These are phyloP conservation scores for Syzygium malaccense DNA, from an alignment of 441 rosid genomes.

Conservation along the genomic window DNA sequence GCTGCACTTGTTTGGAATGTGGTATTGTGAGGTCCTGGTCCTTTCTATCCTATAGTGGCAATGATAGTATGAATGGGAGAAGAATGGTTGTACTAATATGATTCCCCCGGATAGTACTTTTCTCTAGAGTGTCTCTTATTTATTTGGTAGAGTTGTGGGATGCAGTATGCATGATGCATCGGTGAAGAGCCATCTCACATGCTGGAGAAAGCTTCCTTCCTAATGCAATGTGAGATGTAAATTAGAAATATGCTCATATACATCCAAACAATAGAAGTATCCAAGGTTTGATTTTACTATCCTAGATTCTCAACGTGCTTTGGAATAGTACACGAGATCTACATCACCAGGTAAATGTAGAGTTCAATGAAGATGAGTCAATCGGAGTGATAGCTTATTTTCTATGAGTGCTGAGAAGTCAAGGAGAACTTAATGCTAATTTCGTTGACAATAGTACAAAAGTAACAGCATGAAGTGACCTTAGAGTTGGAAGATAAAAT, in stretches of 20 bases:
- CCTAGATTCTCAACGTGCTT: background rate
- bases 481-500: background rate
- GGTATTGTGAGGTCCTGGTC: background rate
- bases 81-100: background rate
- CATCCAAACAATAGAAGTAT: background rate
- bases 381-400: background rate
- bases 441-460: background rate
- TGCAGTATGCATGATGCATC: background rate
- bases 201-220: background rate
- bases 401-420: background rate
- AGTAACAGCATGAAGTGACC: background rate
- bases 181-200: background rate
- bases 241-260: background rate
- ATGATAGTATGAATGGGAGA: background rate
- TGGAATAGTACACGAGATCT: background rate
- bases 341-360: background rate
- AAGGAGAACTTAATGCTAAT: background rate
- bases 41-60: background rate
- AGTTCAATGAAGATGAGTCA: background rate
- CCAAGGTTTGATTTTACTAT: background rate
- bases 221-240: background rate
- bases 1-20: background rate
- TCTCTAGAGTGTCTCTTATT: background rate
- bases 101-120: background rate
- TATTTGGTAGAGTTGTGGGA: background rate